Conservation (phyloP, 305 asterid genomes). For the Fraxinus latifolia region DNA sequence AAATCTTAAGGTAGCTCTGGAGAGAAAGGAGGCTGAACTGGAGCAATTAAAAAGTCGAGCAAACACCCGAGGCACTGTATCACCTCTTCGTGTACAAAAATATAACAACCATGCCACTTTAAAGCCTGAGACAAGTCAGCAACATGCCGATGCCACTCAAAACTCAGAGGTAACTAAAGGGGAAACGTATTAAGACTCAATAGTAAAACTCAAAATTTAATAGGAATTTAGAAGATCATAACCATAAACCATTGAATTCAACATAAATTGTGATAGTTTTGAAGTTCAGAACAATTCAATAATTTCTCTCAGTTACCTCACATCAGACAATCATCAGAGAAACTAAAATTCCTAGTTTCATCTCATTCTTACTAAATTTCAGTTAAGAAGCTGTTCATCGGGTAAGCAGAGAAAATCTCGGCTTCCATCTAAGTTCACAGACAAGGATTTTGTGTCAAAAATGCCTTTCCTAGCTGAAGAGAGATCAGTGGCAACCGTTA, state of each 20-base stretch:
- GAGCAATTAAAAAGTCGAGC: conserved; percentile 61
- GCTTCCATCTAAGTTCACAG: conserved; percentile 70
- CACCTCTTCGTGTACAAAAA: conserved; percentile 68
- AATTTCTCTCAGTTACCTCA: not conserved
- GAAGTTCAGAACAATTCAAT: not conserved
- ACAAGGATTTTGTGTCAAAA: conserved; percentile 58
- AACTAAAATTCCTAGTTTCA: conserved; percentile 4
- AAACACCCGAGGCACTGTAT: conserved; percentile 45
- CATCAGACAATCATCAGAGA: not conserved
- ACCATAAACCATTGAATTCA: not conserved
- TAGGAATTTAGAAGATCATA: not conserved
- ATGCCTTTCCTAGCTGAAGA: conserved; percentile 55
- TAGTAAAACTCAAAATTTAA: not conserved
- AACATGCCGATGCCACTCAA: conserved; percentile 39
- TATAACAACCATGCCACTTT: conserved; percentile 34
- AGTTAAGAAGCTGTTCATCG: conserved; percentile 71
- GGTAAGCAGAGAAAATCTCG: conserved; percentile 70
- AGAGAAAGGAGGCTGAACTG: conserved; percentile 79
- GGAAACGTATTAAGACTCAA: not conserved
- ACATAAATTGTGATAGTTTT: not conserved
- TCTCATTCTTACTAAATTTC: conserved; percentile 30
- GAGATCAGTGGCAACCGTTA: conserved; percentile 33
- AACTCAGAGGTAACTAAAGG: conserved; percentile 52
- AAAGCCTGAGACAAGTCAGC: conserved; percentile 55
- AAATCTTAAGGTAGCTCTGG: conserved; percentile 64